These are phyloP conservation scores for Candida tammaniensis DNA, from an alignment of 805 yeast genomes.

Conservation along the genomic window DNA sequence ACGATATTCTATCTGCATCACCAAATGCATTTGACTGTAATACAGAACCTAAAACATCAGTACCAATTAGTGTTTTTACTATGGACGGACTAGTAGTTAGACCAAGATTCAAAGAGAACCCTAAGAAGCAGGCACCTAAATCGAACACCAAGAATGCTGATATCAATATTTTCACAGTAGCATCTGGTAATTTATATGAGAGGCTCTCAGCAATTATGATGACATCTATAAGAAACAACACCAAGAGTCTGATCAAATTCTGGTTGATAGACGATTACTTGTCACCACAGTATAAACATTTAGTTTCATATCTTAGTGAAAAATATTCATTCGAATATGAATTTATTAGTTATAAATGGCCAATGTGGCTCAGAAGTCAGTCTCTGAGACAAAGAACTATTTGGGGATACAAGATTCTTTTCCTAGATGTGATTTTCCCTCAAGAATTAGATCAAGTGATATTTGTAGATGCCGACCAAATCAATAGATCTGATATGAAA, in stretches of 20 bases:
- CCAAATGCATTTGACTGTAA: slow-evolving; percentile 40
- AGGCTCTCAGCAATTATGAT: slow-evolving; percentile 76
- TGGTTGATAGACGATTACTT: slow-evolving; percentile 85
- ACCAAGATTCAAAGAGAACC: slow-evolving; percentile 41
- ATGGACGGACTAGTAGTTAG: slow-evolving; percentile 45
- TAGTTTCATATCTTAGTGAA: slow-evolving; percentile 58
- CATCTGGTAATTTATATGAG: slow-evolving; percentile 80
- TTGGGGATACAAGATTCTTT: slow-evolving; percentile 86
- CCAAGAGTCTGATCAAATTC: slow-evolving; percentile 61
- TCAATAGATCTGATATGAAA: slow-evolving; percentile 69
- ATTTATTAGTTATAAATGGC: slow-evolving; percentile 88
- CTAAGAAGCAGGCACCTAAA: slow-evolving; percentile 3
- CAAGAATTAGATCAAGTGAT: slow-evolving; percentile 69
- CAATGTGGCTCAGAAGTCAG: slow-evolving; percentile 81
- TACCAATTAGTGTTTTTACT: slow-evolving; percentile 35
- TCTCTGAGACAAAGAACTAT: slow-evolving; percentile 73
- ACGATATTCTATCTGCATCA: slow-evolving; percentile 35
- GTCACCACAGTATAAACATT: slow-evolving; percentile 63
- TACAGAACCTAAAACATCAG: slow-evolving; percentile 18
- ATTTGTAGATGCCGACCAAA: slow-evolving; percentile 84
- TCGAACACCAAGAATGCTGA: slow-evolving; percentile 41
- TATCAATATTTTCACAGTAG: slow-evolving; percentile 76
- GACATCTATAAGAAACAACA: slow-evolving; percentile 69
- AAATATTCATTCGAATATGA: slow-evolving; percentile 68
- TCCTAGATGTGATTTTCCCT: slow-evolving; percentile 86